phyloP scores from a whole-genome alignment of 306 rosid species.

The Fagus sylvatica region DNA sequence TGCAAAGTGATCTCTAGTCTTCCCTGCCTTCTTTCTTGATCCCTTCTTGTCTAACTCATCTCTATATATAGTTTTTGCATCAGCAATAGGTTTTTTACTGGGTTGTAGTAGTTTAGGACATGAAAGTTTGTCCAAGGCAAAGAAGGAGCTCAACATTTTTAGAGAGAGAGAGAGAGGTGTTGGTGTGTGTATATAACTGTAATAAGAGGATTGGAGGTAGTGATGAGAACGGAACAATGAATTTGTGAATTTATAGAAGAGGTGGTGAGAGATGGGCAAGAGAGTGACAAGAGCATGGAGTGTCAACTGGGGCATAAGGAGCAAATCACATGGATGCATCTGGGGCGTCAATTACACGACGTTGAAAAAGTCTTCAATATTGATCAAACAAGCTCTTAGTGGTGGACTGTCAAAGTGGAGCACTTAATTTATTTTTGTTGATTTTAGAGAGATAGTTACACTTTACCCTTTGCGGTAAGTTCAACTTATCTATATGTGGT shows the following conservation, averaged over 20 bases:
- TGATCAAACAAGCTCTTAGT: not conserved
- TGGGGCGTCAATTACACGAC: not conserved
- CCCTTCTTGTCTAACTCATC: conserved; percentile 45
- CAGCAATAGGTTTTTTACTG: conserved; percentile 1
- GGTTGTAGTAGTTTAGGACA: conserved; percentile 13
- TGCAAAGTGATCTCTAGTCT: conserved; percentile 29
- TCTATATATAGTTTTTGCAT: conserved; percentile 32
- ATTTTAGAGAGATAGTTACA: too few relatives aligned
- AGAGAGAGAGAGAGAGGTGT: not conserved
- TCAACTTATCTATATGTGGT: too few relatives aligned
- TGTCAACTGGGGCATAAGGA: not conserved
- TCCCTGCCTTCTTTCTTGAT: conserved; percentile 21
- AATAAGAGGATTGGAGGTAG: not conserved
- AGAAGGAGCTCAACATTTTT: conserved; percentile 33
- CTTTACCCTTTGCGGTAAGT: too few relatives aligned
- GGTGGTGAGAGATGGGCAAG: not conserved
- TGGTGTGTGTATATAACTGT: not conserved
- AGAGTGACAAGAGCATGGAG: not conserved
- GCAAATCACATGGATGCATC: not conserved
- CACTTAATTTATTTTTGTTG: not conserved
- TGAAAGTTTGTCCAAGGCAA: conserved; percentile 15
- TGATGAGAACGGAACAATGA: not conserved
- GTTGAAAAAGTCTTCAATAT: not conserved
- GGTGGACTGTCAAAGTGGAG: not conserved
- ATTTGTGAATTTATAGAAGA: conserved; percentile 1